These are phyloP conservation scores for Binderoboletus segoi DNA, from an alignment of 1,284 basidiomycete genomes.

Conservation along the genomic window DNA sequence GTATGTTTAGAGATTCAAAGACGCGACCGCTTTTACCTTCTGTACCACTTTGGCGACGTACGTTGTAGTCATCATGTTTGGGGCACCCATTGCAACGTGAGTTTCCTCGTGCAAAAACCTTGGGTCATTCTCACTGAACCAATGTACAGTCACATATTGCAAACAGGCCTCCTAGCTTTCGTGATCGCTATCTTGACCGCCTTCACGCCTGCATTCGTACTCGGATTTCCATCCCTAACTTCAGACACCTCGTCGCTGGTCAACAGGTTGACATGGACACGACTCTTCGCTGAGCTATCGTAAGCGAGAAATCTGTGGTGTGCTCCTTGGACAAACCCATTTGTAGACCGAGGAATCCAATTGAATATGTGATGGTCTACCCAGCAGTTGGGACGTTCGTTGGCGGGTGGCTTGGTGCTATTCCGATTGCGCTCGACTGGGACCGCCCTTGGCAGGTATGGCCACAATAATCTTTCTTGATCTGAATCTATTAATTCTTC, in stretches of 20 bases:
- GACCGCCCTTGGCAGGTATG: conserved; percentile 93
- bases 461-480: conserved; percentile 1
- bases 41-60: conserved; percentile 52
- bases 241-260: conserved; percentile 46
- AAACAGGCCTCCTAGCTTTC: conserved; percentile 70
- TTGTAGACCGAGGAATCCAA: conserved; percentile 59
- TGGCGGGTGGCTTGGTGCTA: conserved; percentile 79
- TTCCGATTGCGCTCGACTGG: conserved; percentile 92
- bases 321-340: conserved; percentile 5
- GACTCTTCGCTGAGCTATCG: conserved; percentile 80
- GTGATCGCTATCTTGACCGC: conserved; percentile 69
- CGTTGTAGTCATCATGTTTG: conserved; percentile 64
- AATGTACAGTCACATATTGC: conserved; percentile 46
- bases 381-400: conserved; percentile 72
- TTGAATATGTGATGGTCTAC: conserved; percentile 81
- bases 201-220: conserved; percentile 68
- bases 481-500: neutral
- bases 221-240: conserved; percentile 62
- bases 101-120: conserved; percentile 21
- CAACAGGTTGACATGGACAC: conserved; percentile 64
- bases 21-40: conserved; percentile 58
- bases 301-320: conserved; percentile 46
- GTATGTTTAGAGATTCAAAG: conserved; percentile 35
- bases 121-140: conserved; percentile 12
- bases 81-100: conserved; percentile 70